Base-by-base conservation (phyloP, 2,329 filamentous ascomycete species). In the Sporothrix euskadiensis region DNA sequence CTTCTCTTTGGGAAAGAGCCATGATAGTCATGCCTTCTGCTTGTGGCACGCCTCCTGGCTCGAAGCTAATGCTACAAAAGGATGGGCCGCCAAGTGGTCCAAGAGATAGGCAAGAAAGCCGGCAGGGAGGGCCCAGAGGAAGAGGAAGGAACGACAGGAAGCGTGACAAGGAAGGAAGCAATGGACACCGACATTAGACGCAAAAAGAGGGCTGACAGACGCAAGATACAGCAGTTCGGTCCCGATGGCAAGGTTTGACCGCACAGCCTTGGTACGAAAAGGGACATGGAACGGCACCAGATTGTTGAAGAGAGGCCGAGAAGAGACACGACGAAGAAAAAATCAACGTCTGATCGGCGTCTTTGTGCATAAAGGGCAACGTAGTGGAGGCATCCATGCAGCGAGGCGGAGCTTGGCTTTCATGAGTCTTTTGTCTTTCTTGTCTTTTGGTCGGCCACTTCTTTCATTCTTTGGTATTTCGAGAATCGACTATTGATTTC, bases 21-120 rank as follows among this genome's bases (percentile, higher is more conserved):
- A 22, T 47, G 61, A 66, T 30, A 47, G 61, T 8, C 61, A 19
- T 16, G 39, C 3, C 39, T 35, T 10, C n/a, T 65, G 19, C 19
- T 44, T 7, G 35, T 65, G n/a, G 39, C 32, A 44, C 41, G 59
- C n/a, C 61, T n/a, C 12, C 12, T 22, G 61, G n/a, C 6, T 44
- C 22, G 57, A 61, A 56, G 32, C 32, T 41, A 61, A 39, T 32
- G 6, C 57, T 9, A 19, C 19, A 35, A 8, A 35, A 54, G 32
- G 19, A 47, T 30, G 44, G 65, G 65, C 65, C 47, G 56, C 66
- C 47, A 16, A 35, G 63, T 68, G 66, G 66, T 35, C 66, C 49
- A 56, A 39, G 66, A 69, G 66, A 69, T 56, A 69, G 66, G 63
- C 63, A 68, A 5, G 61, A 54, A 16, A 47, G 35, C 35, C n/a